phyloP scores from a whole-genome alignment of 768 basidiomycete genomes.

The Russula vinacea region DNA sequence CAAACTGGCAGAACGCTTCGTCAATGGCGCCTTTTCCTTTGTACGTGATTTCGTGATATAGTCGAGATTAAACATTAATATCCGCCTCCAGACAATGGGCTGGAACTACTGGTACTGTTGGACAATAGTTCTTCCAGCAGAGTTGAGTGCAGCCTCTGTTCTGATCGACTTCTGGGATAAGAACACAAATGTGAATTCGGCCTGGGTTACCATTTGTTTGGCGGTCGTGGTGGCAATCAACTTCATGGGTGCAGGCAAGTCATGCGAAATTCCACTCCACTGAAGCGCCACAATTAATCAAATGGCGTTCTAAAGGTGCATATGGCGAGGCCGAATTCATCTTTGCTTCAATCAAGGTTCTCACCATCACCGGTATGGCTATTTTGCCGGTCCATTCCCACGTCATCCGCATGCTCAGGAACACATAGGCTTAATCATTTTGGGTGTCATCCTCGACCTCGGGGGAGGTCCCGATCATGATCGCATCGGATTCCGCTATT shows the following conservation, averaged over 20 bases:
- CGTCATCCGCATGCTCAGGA: conserved; percentile 10
- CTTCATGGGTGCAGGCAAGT: conserved; percentile 24
- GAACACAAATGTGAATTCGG: conserved; percentile 56
- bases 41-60: conserved; percentile 5
- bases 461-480: conserved; percentile 86
- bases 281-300: no score
- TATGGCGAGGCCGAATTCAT: conserved; percentile 86
- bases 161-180: conserved; percentile 72
- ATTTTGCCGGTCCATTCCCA: conserved; percentile 39
- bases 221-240: conserved; percentile 54
- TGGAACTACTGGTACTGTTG: conserved; percentile 61
- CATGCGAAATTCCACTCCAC: neutral
- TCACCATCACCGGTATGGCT: conserved; percentile 63
- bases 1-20: conserved; percentile 76
- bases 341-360: conserved; percentile 90
- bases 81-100: conserved; percentile 37
- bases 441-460: conserved; percentile 71
- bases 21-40: conserved; percentile 71
- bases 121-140: conserved; percentile 66
- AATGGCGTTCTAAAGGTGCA: conserved; percentile 43
- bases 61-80: neutral
- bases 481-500: conserved; percentile 68
- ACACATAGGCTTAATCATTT: conserved; percentile 44
- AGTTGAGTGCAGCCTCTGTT: conserved; percentile 71
- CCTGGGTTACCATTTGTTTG: conserved; percentile 77